A percentile compares a stretch with the other conserved stretches of the same genome.
phyloP scores from a whole-genome alignment of 2,329 filamentous ascomycete genomes.

The Neurospora crassa region DNA sequence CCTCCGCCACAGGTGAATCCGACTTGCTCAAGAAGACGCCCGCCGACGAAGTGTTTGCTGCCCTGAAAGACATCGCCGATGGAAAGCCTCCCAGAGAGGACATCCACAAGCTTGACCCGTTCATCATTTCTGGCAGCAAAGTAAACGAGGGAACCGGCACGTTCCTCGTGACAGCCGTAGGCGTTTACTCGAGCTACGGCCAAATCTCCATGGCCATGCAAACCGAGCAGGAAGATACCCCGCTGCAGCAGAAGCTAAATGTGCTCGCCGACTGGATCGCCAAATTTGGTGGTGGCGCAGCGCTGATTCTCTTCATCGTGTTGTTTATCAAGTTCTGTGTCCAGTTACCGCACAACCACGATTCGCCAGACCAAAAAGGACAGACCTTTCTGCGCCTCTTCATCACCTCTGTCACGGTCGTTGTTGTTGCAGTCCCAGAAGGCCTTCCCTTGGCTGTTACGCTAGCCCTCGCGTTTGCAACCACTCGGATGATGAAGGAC shows the following conservation, averaged over 20 bases:
- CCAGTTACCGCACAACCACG: constrained; percentile 40
- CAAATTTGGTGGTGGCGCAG: constrained; percentile 52
- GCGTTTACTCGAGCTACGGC: constrained; percentile 44
- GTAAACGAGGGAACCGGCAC: constrained; percentile 45
- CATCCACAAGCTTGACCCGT: constrained; percentile 48
- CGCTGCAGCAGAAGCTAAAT: constrained; percentile 44
- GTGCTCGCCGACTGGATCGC: constrained; percentile 40
- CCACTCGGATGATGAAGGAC: constrained; percentile 60
- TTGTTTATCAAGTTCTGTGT: constrained; percentile 70
- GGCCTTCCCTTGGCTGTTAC: constrained; percentile 60
- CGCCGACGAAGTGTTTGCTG: constrained; percentile 48
- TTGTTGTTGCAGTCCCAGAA: constrained; percentile 61
- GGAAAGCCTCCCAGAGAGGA: constrained; percentile 24
- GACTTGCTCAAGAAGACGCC: constrained; percentile 60
- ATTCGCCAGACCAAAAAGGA: constrained; percentile 44
- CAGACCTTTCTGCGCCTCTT: constrained; percentile 50
- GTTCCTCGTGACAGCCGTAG: constrained; percentile 44
- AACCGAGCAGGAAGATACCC: constrained; percentile 41
- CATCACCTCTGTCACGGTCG: constrained; percentile 57
- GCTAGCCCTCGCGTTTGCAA: constrained; percentile 59
- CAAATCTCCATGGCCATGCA: constrained; percentile 47
- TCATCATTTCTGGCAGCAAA: constrained; percentile 50
- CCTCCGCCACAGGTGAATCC: constrained; percentile 64
- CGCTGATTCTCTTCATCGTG: constrained; percentile 66
- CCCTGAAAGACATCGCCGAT: constrained; percentile 41